Conservation (phyloP, 2,329 filamentous ascomycete genomes). For the Phialophora macrospora region DNA sequence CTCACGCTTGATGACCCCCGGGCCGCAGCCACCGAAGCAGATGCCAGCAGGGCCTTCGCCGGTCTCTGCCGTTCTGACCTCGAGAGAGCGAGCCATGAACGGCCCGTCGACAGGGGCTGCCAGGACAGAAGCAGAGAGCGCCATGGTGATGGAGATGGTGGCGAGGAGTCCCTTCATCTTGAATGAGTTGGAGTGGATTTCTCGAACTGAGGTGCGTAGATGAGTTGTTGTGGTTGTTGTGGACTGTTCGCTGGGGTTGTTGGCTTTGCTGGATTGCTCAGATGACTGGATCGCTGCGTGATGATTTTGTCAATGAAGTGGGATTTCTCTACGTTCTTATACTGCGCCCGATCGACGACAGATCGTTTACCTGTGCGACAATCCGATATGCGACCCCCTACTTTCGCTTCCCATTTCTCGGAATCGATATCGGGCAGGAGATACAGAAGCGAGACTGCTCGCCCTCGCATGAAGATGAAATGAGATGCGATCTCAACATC, state of each 20-base stretch:
- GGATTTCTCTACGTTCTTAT: neutral
- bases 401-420: neutral
- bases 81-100: constrained; percentile 6
- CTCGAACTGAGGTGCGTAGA: neutral
- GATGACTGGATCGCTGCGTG: neutral
- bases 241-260: neutral
- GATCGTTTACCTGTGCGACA: neutral
- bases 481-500: neutral
- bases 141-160: neutral
- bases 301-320: neutral
- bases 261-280: neutral
- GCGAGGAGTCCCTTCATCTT: constrained; percentile 10
- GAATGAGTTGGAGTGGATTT: neutral
- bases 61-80: neutral
- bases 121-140: constrained; percentile 5
- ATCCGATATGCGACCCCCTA: neutral
- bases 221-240: neutral
- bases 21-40: constrained; percentile 4
- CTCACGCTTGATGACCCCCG: constrained; percentile 8
- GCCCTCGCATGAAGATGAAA: neutral
- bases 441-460: neutral
- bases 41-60: constrained; percentile 7
- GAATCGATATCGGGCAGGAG: neutral
- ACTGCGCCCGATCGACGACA: neutral
- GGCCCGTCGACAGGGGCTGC: constrained; percentile 2